Conservation (phyloP, 768 basidiomycete species). For the Lactarius deliciosus region DNA sequence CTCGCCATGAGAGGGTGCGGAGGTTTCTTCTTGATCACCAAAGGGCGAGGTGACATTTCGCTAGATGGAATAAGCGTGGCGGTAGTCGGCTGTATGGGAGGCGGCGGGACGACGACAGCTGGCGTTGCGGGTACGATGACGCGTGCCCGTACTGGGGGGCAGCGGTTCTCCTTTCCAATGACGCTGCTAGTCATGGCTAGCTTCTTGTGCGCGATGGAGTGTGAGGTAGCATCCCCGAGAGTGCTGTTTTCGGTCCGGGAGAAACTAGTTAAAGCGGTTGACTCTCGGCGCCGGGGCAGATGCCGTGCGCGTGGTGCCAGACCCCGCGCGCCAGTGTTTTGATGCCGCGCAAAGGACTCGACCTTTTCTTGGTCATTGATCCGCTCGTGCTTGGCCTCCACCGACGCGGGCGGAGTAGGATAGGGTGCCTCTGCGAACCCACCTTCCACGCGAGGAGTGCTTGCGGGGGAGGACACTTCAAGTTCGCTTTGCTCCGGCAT, state of each 20-base stretch:
- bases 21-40: conserved; percentile 6
- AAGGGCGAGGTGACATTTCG: conserved; percentile 1
- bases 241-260: conserved; percentile 8
- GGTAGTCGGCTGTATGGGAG: neutral
- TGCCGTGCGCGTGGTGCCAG: neutral
- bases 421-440: neutral
- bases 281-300: conserved; percentile 1
- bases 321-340: neutral
- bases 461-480: neutral
- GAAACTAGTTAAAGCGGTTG: conserved; percentile 1
- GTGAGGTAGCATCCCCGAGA: too few species aligned
- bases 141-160: neutral
- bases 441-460: neutral
- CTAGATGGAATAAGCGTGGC: neutral
- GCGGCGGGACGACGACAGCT: neutral
- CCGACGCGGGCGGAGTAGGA: neutral
- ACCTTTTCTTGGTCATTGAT: neutral
- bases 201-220: neutral
- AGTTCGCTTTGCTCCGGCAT: neutral
- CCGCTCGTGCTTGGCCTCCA: neutral
- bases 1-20: neutral
- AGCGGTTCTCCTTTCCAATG: conserved; percentile 19
- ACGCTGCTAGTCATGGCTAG: neutral
- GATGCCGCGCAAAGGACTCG: neutral
- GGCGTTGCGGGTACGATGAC: neutral